A percentile compares a stretch with the other conserved stretches of the same genome.
Conservation (phyloP, 2,329 filamentous ascomycete genomes). For the Fusarium armeniacum region DNA sequence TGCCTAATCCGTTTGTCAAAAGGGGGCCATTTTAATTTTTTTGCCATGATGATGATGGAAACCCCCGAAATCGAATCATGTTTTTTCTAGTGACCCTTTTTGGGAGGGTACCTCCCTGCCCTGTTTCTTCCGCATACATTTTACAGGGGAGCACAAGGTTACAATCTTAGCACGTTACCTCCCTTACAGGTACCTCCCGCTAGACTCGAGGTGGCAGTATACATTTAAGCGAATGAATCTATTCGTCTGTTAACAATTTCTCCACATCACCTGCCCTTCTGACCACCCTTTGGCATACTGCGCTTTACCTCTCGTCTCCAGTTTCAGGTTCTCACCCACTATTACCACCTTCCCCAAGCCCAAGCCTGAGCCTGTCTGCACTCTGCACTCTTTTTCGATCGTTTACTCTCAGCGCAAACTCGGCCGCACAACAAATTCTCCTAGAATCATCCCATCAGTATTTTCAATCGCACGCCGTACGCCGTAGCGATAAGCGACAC, state of each 20-base stretch:
- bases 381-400: conserved; percentile 37
- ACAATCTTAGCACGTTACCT: conserved; percentile 27
- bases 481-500: conserved; percentile 35
- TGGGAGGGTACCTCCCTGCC: conserved; percentile 40
- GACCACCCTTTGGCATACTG: conserved; percentile 30
- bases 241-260: conserved; percentile 46
- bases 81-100: conserved; percentile 28
- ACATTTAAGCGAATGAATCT: conserved; percentile 22
- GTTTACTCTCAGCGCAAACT: conserved; percentile 27
- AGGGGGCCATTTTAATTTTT: conserved; percentile 22
- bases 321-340: conserved; percentile 39
- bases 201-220: conserved; percentile 15
- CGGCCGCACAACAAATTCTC: not conserved
- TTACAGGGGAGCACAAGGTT: conserved; percentile 26
- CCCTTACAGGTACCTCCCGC: conserved; percentile 14
- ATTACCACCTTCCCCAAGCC: conserved; percentile 36
- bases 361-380: conserved; percentile 18
- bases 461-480: conserved; percentile 21
- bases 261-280: conserved; percentile 50
- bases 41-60: conserved; percentile 41
- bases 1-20: conserved; percentile 17
- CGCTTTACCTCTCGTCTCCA: conserved; percentile 14
- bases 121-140: conserved; percentile 45
- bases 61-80: conserved; percentile 51
- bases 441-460: conserved; percentile 11